Evolutionary conservation across 2,329 filamentous ascomycete species (phyloP), one percentile per base, ranked within the genome.

Genomic region (Exophiala mesophila): DNA sequence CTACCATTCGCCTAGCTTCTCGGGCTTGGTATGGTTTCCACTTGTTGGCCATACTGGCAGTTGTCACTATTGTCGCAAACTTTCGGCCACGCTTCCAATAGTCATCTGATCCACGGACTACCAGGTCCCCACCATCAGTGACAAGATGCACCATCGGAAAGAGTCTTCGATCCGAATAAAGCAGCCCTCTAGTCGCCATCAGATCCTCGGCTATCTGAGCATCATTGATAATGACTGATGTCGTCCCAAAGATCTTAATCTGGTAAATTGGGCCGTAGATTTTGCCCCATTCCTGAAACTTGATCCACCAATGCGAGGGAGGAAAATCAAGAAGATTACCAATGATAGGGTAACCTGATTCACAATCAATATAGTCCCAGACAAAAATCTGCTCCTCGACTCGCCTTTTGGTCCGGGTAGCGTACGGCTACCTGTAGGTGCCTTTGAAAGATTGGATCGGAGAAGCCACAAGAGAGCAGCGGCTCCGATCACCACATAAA

Each of bases 151-250:
- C 19, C 32, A 34, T 34, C 13, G 13, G 32, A 13, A 34, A 18
- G 12, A 10, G 12, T 18, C 32, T 17, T 15, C 32, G 32, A 17
- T 34, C 32, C 2, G 60, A 63, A 41, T 60, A 42, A 5, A 48
- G 44, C 1, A 49, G 44, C 2, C 59, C 58, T 7, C 57, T 56
- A 29, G 57, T 61, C 3, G 55, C 59, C 13, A 67, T 31, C 1
- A 67, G 41, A n/a, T 64, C 61, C 15, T 50, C 32, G 2, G 62
- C 62, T 1, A 55, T 36, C 3, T 52, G 34, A 12, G 38, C 50
- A 29, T 63, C 58, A 39, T 64, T 59, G 29, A 66, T 31, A 31
- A 66, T 60, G 15, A 67, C 50, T 0, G 65, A 47, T 0, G 61
- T 61, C 45, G 58, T 54, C 6, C 64, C 63, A 37, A 65, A 15